These are phyloP conservation scores for Vitis amurensis DNA, from an alignment of 164 flowering plant species.

Conservation along the genomic window DNA sequence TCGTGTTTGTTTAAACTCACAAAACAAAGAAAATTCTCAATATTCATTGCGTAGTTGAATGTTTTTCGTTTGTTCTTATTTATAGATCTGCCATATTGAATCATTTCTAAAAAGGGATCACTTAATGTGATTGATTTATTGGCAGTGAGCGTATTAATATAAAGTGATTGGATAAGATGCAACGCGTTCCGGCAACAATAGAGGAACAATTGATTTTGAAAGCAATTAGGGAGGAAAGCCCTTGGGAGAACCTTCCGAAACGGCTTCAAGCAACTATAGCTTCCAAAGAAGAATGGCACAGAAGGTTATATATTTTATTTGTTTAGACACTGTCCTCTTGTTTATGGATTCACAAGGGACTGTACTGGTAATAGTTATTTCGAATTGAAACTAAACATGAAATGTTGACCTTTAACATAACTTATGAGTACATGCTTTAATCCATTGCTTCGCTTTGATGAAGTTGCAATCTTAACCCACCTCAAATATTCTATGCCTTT, in stretches of 20 bases:
- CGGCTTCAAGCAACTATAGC: constrained; percentile 78
- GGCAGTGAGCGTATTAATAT: constrained; percentile 4
- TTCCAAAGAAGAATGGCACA: constrained; percentile 96
- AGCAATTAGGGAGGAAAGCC: constrained; percentile 89
- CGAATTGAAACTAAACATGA: too few relatives aligned
- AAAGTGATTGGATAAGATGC: constrained; percentile 46
- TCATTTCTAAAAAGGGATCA: neutral
- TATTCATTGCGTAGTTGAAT: too few relatives aligned
- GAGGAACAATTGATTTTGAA: constrained; percentile 90
- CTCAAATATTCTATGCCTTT: too few relatives aligned
- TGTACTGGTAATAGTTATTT: too few relatives aligned
- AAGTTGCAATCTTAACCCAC: too few relatives aligned
- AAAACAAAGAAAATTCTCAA: too few relatives aligned
- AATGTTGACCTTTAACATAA: too few relatives aligned
- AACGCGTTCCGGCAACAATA: constrained; percentile 67
- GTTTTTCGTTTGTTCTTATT: too few relatives aligned
- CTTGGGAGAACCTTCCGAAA: constrained; percentile 93
- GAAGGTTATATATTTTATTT: constrained; percentile 46
- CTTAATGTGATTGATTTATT: neutral
- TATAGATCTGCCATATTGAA: neutral
- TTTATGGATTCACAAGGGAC: neutral
- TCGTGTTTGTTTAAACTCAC: too few relatives aligned
- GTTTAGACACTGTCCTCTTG: neutral
- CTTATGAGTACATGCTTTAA: too few relatives aligned
- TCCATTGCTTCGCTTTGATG: too few relatives aligned